These are phyloP conservation scores for Aspergillus sp. DNA, from an alignment of 2,329 filamentous ascomycete genomes.

Conservation along the genomic window DNA sequence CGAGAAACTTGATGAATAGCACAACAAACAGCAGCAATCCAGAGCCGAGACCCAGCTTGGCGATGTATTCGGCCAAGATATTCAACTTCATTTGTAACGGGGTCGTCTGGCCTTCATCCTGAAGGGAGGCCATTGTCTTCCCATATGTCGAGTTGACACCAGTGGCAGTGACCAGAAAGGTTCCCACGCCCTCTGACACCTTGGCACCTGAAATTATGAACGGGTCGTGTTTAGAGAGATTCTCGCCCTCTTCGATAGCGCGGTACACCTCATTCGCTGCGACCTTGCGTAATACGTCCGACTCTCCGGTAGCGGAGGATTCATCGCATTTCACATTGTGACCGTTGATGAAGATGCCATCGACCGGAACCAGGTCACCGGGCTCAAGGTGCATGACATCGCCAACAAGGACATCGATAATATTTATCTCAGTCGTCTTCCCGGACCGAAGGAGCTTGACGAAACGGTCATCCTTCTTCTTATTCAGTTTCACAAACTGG, in stretches of 20 bases:
- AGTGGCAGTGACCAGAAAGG: slow-evolving; percentile 64
- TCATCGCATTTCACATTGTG: slow-evolving; percentile 62
- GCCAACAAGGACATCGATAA: slow-evolving; percentile 63
- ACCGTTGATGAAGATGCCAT: slow-evolving; percentile 60
- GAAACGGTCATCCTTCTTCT: slow-evolving; percentile 65
- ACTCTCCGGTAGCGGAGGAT: slow-evolving; percentile 68
- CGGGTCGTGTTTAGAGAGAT: slow-evolving; percentile 59
- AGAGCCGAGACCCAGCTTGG: slow-evolving; percentile 62
- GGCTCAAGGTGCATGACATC: slow-evolving; percentile 65
- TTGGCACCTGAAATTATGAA: slow-evolving; percentile 76
- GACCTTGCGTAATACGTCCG: slow-evolving; percentile 60
- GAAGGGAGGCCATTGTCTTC: slow-evolving; percentile 68
- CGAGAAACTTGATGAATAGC: slow-evolving; percentile 68
- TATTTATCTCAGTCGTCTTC: slow-evolving; percentile 57
- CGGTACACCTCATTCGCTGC: slow-evolving; percentile 55
- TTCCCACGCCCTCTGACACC: slow-evolving; percentile 65
- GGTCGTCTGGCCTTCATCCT: slow-evolving; percentile 67
- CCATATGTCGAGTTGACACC: slow-evolving; percentile 67
- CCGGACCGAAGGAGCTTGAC: slow-evolving; percentile 72
- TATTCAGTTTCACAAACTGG: slow-evolving; percentile 70
- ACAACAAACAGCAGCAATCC: slow-evolving; percentile 69
- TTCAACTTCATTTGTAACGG: slow-evolving; percentile 72
- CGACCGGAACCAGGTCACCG: slow-evolving; percentile 62
- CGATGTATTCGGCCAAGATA: slow-evolving; percentile 67
- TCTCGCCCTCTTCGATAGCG: slow-evolving; percentile 52